These are phyloP conservation scores for Colletotrichum sansevieriae DNA, from an alignment of 2,329 filamentous ascomycete species.

Conservation along the genomic window DNA sequence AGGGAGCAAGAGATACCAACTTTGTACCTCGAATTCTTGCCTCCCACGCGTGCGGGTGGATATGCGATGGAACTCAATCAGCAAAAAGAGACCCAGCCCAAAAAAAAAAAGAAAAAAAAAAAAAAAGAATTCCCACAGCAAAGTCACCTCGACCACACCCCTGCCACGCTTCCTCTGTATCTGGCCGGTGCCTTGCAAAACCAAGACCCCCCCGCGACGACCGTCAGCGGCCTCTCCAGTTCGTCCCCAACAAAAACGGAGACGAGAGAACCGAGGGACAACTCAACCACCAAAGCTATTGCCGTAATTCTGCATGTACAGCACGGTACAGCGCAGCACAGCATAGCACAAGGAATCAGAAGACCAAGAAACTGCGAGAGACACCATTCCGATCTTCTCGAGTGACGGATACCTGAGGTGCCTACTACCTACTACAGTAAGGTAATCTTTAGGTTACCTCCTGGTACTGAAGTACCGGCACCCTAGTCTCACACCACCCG, in stretches of 20 bases:
- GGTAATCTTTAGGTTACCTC: too few relatives aligned
- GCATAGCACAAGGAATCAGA: too few relatives aligned
- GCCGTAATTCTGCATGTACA: too few relatives aligned
- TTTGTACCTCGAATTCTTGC: conserved; percentile 13
- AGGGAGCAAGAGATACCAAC: neutral
- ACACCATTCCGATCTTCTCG: too few relatives aligned
- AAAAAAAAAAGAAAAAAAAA: conserved; percentile 6
- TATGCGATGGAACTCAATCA: conserved; percentile 19
- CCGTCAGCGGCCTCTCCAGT: conserved; percentile 37
- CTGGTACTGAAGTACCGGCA: too few relatives aligned
- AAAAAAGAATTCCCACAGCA: neutral
- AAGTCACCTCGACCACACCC: conserved; percentile 11
- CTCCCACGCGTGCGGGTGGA: conserved; percentile 28
- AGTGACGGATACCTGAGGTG: neutral
- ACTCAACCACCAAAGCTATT: neutral
- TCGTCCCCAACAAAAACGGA: conserved; percentile 41
- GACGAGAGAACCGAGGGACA: conserved; percentile 32
- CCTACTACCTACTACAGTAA: too few relatives aligned
- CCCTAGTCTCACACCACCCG: too few relatives aligned
- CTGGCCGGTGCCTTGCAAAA: conserved; percentile 35
- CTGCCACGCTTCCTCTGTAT: conserved; percentile 23
- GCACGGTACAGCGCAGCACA: too few relatives aligned
- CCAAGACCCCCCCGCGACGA: conserved; percentile 18
- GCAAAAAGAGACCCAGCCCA: conserved; percentile 19
- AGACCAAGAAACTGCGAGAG: too few relatives aligned